phyloP scores from a whole-genome alignment of 1,284 basidiomycete species.

The Amylostereum chailletii region DNA sequence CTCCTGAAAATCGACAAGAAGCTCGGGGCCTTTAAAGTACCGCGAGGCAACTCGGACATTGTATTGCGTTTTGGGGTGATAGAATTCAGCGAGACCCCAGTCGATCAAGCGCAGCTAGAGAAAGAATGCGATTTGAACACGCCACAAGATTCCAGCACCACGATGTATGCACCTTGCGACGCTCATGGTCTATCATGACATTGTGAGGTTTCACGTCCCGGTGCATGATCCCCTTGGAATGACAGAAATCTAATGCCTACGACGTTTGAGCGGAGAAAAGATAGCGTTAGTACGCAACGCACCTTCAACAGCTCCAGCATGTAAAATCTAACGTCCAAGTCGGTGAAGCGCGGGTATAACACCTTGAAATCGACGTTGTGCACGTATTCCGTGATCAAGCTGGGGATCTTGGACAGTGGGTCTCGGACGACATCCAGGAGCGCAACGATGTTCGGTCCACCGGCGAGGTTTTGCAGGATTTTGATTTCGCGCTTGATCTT shows the following conservation, averaged over 20 bases:
- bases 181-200: slow-evolving; percentile 99
- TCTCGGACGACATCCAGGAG: slow-evolving; percentile 95
- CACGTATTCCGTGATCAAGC: slow-evolving; percentile 96
- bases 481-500: slow-evolving; percentile 99
- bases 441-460: slow-evolving; percentile 87
- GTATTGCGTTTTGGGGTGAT: slow-evolving; percentile 96
- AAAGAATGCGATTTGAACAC: slow-evolving; percentile 2
- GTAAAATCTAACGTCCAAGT: slow-evolving; percentile 94
- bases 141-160: background rate
- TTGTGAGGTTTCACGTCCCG: slow-evolving; percentile 99
- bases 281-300: slow-evolving; percentile 6
- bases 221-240: slow-evolving; percentile 99
- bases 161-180: slow-evolving; percentile 66
- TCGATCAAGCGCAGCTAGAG: slow-evolving; percentile 87
- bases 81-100: slow-evolving; percentile 99
- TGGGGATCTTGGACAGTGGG: slow-evolving; percentile 91
- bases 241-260: slow-evolving; percentile 94
- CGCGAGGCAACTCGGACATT: slow-evolving; percentile 96
- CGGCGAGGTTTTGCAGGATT: slow-evolving; percentile 94
- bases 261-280: slow-evolving; percentile 5
- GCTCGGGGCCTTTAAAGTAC: slow-evolving; percentile 97
- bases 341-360: slow-evolving; percentile 91
- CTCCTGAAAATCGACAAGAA: slow-evolving; percentile 97
- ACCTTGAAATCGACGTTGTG: slow-evolving; percentile 99
- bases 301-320: slow-evolving; percentile 96